Conservation (phyloP, 1,139 yeast genomes). For the Sugiyamaella grinbergsii region DNA sequence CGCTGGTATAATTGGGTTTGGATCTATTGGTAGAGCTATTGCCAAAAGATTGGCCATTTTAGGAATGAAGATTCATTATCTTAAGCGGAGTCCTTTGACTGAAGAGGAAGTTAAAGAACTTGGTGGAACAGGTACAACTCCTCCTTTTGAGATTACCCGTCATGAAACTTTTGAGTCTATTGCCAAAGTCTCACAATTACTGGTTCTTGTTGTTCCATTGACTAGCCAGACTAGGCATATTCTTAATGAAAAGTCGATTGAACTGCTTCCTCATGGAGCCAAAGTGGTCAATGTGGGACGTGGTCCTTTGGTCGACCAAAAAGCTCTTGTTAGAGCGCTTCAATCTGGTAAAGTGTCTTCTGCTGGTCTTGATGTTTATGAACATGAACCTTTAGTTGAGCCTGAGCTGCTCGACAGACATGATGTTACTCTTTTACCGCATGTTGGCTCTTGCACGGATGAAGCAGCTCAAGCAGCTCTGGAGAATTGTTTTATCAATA, state of each 20-base stretch:
- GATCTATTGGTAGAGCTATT: constrained; percentile 69
- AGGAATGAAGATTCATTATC: constrained; percentile 63
- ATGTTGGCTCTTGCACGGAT: constrained; percentile 70
- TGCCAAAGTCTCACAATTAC: constrained; percentile 52
- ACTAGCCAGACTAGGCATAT: constrained; percentile 59
- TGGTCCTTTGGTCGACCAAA: constrained; percentile 73
- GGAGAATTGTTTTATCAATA: constrained; percentile 24
- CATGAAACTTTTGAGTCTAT: constrained; percentile 47
- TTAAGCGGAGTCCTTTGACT: constrained; percentile 48
- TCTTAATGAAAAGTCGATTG: constrained; percentile 53
- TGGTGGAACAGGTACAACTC: constrained; percentile 5
- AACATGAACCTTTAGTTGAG: constrained; percentile 64
- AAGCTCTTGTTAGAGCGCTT: constrained; percentile 67
- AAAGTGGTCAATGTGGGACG: constrained; percentile 79
- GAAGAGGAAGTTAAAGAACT: constrained; percentile 8
- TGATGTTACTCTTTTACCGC: constrained; percentile 75
- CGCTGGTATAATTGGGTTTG: constrained; percentile 76
- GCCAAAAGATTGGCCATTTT: constrained; percentile 58
- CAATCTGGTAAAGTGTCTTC: constrained; percentile 64
- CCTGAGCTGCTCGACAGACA: constrained; percentile 57
- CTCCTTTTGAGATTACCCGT: constrained; percentile 37
- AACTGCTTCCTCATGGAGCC: constrained; percentile 53
- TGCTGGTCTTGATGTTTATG: constrained; percentile 83
- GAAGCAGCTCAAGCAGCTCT: constrained; percentile 40
- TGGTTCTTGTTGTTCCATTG: constrained; percentile 71